Evolutionary conservation across 2,329 filamentous ascomycete genomes (phyloP).

Genomic region (Hypoxylon sp.): DNA sequence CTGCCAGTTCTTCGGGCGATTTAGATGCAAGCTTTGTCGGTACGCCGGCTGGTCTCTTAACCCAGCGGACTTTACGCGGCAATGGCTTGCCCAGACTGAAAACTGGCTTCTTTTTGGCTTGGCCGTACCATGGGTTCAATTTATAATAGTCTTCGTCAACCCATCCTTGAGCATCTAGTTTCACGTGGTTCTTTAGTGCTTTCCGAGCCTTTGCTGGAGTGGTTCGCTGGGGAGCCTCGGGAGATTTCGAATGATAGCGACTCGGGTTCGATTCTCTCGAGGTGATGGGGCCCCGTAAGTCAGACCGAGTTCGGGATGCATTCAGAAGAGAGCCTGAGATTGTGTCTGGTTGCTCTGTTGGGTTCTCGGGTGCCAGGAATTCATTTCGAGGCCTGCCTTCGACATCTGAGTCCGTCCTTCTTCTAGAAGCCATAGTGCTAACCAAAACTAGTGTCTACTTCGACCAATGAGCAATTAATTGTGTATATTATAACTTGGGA

Average conservation of each 20-base stretch:
- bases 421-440: constrained; percentile 13
- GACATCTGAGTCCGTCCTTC: background rate
- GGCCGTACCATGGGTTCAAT: constrained; percentile 47
- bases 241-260: background rate
- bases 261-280: background rate
- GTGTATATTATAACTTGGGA: background rate
- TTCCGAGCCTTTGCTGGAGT: background rate
- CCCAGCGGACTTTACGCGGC: constrained; percentile 41
- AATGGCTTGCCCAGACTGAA: constrained; percentile 48
- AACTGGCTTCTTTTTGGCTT: constrained; percentile 42
- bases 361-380: background rate
- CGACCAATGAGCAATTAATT: background rate
- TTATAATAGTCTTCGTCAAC: constrained; percentile 45
- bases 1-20: constrained; percentile 33
- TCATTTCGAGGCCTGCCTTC: constrained; percentile 2
- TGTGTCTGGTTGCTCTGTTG: constrained; percentile 15
- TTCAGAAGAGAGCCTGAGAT: constrained; percentile 1
- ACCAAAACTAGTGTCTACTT: background rate
- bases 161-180: constrained; percentile 26
- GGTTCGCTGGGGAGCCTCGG: background rate
- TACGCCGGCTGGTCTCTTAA: constrained; percentile 22
- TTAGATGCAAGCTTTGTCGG: constrained; percentile 2
- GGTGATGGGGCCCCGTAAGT: background rate
- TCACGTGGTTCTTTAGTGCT: background rate
- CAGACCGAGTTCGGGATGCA: constrained; percentile 1